Evolutionary conservation across 2,329 filamentous ascomycete genomes (phyloP), one percentile per base, ranked within the genome.

Genomic region (Botrytis cinerea): DNA sequence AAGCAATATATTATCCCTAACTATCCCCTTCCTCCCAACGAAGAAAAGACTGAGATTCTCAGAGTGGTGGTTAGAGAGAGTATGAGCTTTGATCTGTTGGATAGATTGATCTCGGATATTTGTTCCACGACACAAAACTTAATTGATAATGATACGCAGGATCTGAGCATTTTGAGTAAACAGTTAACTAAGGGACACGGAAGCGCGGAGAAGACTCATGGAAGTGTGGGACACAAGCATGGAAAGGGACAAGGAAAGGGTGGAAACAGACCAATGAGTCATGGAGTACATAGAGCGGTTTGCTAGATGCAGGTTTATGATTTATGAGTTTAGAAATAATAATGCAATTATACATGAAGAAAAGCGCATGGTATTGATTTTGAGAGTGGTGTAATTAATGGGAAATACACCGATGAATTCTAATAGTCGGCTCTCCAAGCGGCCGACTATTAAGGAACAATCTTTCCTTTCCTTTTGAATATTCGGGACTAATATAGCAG

Each of bases 1-100:
- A 90, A 90, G 79, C 89, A 92, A 81, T 92, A 91, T 83, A 92
- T 92, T 74, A 89, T 92, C 73, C 90, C 90, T 35, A 92, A 92
- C 83, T 92, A 92, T 79, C 87, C 89, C 1, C 84, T 92, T 8
- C 90, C 90, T 14, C 90, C 90, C 0, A 84, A 83, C 61, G 88
- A 89, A 79, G 86, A 90, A 25, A 84, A 86, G 71, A 90, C 83
- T 0, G 90, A 92, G 81, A 92, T 92, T 74, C 81, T 92, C 71
- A 84, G 91, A n/a, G 86, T 92, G 0, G 90, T 92, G 4, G 85
- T 92, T 10, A 85, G 90, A 63, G 90, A 92, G 81, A 89, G 84
- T 77, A 88, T 92, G 87, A 88, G 85, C n/a, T 82, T 91, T n/a
- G 90, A 92, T 79, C 83, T 92, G 66, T 83, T 92, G 40, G 89